Evolutionary conservation across 495 filamentous ascomycete genomes (phyloP), one percentile per base, ranked within the genome.

Genomic region (Neurospora tetrasperma): DNA sequence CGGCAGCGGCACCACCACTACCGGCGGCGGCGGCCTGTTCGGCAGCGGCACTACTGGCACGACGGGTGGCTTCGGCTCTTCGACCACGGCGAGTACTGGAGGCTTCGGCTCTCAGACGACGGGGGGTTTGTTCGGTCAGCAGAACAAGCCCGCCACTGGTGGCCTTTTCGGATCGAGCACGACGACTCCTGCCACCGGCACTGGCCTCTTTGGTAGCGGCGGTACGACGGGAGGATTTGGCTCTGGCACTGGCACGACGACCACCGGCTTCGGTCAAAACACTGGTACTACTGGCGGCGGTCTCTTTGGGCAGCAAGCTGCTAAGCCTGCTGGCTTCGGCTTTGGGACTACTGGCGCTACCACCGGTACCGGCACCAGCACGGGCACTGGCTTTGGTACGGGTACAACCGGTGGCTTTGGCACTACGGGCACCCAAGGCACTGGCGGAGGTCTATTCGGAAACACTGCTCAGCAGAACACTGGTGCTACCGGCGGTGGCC

Each of bases 371-470:
- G 80, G 23, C 41, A 74, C 35, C 35, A 31, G 27, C 27, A 31
- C 27, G 27, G 35, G 35, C 35, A 38, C 77, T 12, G 76, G 78
- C 40, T 73, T 82, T 71, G 78, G 80, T 9, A 72, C 77, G 11
- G 78, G 78, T 14, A 42, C 76, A 3, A 46, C 72, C 3, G 46
- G 72, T 40, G 75, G 69, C 0, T 73, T 83, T 42, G 79, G 81
- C 1, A 41, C 80, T 10, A 76, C 82, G 1, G 79, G 77, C 20
- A 35, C 75, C 20, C 46, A 73, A 2, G 75, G 85, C 71, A 87
- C 88, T 69, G 86, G 90, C 14, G 86, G 83, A 9, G 86, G 89
- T 69, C 79, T 92, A 5, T 93, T 93, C 76, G 88, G 88, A n/a
- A 83, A 75, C 70, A 81, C 71, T 6, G 43, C 76, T 41, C 77